Evolutionary conservation across 148 eudicot genomes (phyloP).

Genomic region (Vaccinium darrowii): DNA sequence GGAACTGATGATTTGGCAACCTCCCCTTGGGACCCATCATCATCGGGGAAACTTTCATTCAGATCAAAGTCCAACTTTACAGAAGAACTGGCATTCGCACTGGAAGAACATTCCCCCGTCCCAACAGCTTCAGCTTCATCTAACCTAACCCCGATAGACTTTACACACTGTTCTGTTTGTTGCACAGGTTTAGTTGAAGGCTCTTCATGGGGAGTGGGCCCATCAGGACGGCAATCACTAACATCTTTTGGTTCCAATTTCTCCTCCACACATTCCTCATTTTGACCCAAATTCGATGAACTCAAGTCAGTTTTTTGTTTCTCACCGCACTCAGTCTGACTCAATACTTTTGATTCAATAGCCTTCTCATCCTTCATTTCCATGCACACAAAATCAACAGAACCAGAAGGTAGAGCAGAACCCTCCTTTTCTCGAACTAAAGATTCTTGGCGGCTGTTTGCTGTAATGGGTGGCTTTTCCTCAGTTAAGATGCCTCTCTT

Average conservation of each 20-base stretch:
- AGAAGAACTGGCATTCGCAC: not conserved
- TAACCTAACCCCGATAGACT: constrained; percentile 3
- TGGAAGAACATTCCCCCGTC: constrained; percentile 4
- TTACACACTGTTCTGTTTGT: constrained; percentile 8
- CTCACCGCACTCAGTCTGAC: constrained; percentile 12
- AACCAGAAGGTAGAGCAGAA: constrained; percentile 1
- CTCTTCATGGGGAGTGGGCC: constrained; percentile 10
- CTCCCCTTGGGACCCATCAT: constrained; percentile 29
- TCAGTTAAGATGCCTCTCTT: constrained; percentile 16
- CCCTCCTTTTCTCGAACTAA: constrained; percentile 15
- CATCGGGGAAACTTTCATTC: constrained; percentile 35
- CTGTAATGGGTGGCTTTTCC: constrained; percentile 2
- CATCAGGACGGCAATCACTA: constrained; percentile 10
- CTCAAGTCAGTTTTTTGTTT: constrained; percentile 10
- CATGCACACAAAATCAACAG: constrained; percentile 16
- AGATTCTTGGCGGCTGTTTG: constrained; percentile 9
- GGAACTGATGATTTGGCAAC: constrained; percentile 19
- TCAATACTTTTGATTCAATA: constrained; percentile 9
- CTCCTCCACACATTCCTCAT: constrained; percentile 4
- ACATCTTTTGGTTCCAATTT: constrained; percentile 17
- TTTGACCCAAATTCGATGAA: constrained; percentile 9
- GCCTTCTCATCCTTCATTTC: constrained; percentile 18
- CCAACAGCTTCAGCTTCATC: constrained; percentile 13
- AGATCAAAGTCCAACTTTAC: constrained; percentile 37
- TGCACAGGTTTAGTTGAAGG: constrained; percentile 14